These are phyloP conservation scores for Kazachstania kunashirensis DNA, from an alignment of 805 yeast genomes.

Conservation along the genomic window DNA sequence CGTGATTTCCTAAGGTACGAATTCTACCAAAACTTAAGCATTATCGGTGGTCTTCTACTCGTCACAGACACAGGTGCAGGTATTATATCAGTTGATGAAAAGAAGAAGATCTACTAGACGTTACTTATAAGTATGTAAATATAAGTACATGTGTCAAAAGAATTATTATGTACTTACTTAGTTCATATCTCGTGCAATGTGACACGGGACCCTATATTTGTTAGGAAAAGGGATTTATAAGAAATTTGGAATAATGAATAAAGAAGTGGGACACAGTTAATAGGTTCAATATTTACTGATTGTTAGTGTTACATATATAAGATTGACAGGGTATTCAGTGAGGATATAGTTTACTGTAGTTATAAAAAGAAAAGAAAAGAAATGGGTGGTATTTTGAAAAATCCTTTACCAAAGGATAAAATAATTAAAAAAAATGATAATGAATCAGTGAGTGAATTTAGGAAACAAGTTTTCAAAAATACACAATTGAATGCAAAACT, in stretches of 20 bases:
- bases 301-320: no score
- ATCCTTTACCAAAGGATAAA: slow-evolving; percentile 30
- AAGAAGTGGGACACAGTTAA: no score
- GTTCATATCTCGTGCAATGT: no score
- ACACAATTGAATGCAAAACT: slow-evolving; percentile 65
- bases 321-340: no score
- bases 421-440: slow-evolving; percentile 13
- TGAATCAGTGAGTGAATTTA: slow-evolving; percentile 32
- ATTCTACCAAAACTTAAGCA: slow-evolving; percentile 87
- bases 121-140: no score
- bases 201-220: no score
- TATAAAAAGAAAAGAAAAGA: neutral
- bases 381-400: slow-evolving; percentile 46
- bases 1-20: slow-evolving; percentile 88
- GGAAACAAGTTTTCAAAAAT: slow-evolving; percentile 71
- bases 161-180: no score
- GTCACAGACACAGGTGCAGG: slow-evolving; percentile 97
- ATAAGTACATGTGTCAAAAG: no score
- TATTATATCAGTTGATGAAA: slow-evolving; percentile 83
- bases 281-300: no score
- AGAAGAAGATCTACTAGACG: slow-evolving; percentile 82
- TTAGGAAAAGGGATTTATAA: no score
- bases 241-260: no score
- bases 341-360: no score
- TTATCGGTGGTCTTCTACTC: slow-evolving; percentile 85